Conservation (phyloP, 768 basidiomycete species). For the Leucocoprinus sp. region DNA sequence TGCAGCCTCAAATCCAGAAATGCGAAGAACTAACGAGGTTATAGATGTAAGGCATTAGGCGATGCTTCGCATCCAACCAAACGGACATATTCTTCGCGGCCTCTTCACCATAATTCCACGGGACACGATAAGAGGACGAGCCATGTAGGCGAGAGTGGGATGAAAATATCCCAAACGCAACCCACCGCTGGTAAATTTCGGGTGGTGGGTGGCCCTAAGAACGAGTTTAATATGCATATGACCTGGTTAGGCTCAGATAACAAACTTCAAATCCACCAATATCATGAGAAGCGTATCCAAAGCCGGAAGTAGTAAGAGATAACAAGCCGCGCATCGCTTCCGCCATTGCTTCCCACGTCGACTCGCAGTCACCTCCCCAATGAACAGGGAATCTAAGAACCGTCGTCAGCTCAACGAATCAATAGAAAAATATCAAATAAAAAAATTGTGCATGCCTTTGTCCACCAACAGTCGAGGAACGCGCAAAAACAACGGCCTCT, state of each 20-base stretch:
- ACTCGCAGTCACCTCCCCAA: constrained; percentile 74
- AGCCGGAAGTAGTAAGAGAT: constrained; percentile 61
- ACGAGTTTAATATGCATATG: not conserved
- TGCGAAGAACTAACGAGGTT: constrained; percentile 30
- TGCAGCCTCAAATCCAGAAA: not conserved
- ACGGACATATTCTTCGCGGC: constrained; percentile 55
- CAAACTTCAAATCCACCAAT: constrained; percentile 69
- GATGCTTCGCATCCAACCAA: constrained; percentile 55
- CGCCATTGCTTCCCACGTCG: constrained; percentile 72
- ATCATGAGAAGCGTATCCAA: constrained; percentile 66
- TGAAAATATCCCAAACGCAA: constrained; percentile 69
- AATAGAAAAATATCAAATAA: not conserved
- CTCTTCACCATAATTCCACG: constrained; percentile 71
- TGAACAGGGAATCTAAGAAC: constrained; percentile 34
- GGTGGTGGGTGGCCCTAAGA: constrained; percentile 54
- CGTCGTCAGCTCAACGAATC: not conserved
- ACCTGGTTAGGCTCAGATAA: not conserved
- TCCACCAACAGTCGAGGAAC: constrained; percentile 60
- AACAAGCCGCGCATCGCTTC: constrained; percentile 62
- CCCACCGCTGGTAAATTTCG: constrained; percentile 69
- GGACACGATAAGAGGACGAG: constrained; percentile 66
- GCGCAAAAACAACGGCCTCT: constrained; percentile 63
- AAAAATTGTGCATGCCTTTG: constrained; percentile 36
- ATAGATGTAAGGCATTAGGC: constrained; percentile 71
- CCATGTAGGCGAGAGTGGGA: constrained; percentile 72